Evolutionary conservation across 805 yeast species (phyloP), one percentile per base, ranked within the genome.

Genomic region (Suhomyces sp.): DNA sequence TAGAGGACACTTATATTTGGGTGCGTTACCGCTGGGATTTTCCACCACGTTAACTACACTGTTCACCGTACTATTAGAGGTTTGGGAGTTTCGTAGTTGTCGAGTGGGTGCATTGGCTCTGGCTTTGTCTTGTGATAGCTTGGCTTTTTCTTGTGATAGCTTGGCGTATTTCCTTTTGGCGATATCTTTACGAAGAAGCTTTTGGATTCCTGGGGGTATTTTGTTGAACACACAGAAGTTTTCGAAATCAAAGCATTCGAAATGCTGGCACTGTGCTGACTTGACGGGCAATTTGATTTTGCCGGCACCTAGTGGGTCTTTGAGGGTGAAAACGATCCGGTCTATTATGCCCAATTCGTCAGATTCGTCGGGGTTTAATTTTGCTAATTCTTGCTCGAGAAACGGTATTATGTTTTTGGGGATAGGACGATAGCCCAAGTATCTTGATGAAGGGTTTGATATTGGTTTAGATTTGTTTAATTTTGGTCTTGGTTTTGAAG

Each of bases 171-270:
- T 50, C 48, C 45, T 62, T 19, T 48, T 48, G 44, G 54, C 68
- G 41, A 61, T 48, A 39, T 68, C 68, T 50, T 63, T 64, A 33
- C 57, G 55, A 20, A 68, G 57, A 41, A 75, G 55, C 3, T 64
- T 55, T 43, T 52, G 51, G 7, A 66, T 59, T 0, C 72, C 72
- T 3, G 54, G 56, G 12, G 73, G 66, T 4, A 75, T 63, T 25
- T 63, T 68, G 54, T 73, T 69, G 54, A 73, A 73, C 15, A 64
- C 49, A 56, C 79, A 75, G 49, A 75, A 75, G 39, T 60, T 72
- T 10, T 73, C 72, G 48, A 67, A 72, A 52, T 75, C 79, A 59
- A 75, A 75, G 57, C 79, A 75, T 60, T 73, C 78, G 54, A 75
- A 73, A 54, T 75, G 79, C 27, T 57, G 56, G 55, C 79, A 75